Evolutionary conservation across 1,284 basidiomycete species (phyloP).

Genomic region (Mrakiaceae sp.): DNA sequence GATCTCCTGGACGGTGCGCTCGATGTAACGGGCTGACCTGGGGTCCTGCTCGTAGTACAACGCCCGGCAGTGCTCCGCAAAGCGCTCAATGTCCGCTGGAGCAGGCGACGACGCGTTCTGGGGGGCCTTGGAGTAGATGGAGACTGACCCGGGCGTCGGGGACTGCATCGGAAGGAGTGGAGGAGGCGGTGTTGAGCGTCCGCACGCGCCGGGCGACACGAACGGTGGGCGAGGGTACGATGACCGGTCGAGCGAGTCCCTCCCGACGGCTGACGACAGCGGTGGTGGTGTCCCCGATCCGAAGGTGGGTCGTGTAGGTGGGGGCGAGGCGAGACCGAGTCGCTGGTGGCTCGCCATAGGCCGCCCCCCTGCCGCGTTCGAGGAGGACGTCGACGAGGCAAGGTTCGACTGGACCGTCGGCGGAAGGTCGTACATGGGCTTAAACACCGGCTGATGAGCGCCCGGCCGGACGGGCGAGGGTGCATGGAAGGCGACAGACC

Average conservation of each 20-base stretch:
- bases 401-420: conserved; percentile 1
- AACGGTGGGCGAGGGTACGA: background rate
- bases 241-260: background rate
- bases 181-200: background rate
- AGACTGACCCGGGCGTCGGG: conserved; percentile 3
- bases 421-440: conserved; percentile 15
- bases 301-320: background rate
- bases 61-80: conserved; percentile 7
- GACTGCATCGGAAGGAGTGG: background rate
- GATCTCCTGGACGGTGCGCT: conserved; percentile 1
- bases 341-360: background rate
- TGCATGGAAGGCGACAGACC: too few species aligned
- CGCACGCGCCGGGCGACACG: background rate
- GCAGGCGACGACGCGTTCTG: conserved; percentile 16
- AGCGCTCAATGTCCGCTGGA: conserved; percentile 11
- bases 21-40: conserved; percentile 1
- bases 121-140: conserved; percentile 14
- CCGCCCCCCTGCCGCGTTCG: background rate
- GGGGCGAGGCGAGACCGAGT: background rate
- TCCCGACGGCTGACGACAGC: background rate
- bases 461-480: too few species aligned
- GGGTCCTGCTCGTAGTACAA: conserved; percentile 9
- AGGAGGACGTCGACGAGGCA: background rate
- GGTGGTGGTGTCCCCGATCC: background rate
- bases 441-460: background rate